phyloP scores from a whole-genome alignment of 2,329 filamentous ascomycete species.

The Aspergillus ochraceoroseus region DNA sequence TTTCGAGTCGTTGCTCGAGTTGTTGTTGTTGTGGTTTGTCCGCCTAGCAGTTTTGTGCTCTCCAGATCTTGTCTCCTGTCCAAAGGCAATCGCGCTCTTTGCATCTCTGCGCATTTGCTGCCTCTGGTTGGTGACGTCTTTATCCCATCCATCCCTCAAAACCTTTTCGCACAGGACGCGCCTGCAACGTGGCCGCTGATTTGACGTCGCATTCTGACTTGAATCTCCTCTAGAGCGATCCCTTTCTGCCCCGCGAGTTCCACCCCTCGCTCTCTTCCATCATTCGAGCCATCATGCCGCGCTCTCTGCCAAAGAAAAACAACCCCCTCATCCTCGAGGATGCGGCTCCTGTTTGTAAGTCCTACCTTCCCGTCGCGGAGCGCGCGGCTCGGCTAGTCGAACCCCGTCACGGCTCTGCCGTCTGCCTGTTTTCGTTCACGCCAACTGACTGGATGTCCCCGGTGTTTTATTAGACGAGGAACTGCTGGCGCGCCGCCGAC shows the following conservation, averaged over 20 bases:
- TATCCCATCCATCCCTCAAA: background rate
- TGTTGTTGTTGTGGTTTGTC: slow-evolving; percentile 10
- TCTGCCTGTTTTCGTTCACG: background rate
- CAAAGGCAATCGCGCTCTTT: slow-evolving; percentile 13
- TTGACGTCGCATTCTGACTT: slow-evolving; percentile 30
- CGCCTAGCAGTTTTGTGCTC: slow-evolving; percentile 12
- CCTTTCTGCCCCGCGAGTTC: slow-evolving; percentile 13
- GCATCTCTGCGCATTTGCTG: slow-evolving; percentile 12
- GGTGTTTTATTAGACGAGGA: slow-evolving; percentile 54
- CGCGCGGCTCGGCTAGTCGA: slow-evolving; percentile 14
- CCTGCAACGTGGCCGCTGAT: slow-evolving; percentile 45
- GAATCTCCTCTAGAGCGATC: slow-evolving; percentile 13
- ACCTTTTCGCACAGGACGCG: slow-evolving; percentile 30
- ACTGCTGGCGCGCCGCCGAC: slow-evolving; percentile 74
- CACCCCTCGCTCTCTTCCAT: slow-evolving; percentile 8
- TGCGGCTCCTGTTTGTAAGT: slow-evolving; percentile 45
- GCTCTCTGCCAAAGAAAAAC: slow-evolving; percentile 43
- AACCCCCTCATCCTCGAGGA: slow-evolving; percentile 46
- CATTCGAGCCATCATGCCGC: slow-evolving; percentile 33
- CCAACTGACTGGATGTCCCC: slow-evolving; percentile 18
- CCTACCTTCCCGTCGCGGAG: slow-evolving; percentile 13
- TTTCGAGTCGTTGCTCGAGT: slow-evolving; percentile 12
- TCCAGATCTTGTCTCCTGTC: slow-evolving; percentile 6
- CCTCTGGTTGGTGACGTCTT: slow-evolving; percentile 23
- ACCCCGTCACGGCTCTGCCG: background rate